A percentile compares a stretch with the other conserved stretches of the same genome.
These are phyloP conservation scores for Pestalotiopsis sp. DNA, from an alignment of 2,329 filamentous ascomycete genomes.

Conservation along the genomic window DNA sequence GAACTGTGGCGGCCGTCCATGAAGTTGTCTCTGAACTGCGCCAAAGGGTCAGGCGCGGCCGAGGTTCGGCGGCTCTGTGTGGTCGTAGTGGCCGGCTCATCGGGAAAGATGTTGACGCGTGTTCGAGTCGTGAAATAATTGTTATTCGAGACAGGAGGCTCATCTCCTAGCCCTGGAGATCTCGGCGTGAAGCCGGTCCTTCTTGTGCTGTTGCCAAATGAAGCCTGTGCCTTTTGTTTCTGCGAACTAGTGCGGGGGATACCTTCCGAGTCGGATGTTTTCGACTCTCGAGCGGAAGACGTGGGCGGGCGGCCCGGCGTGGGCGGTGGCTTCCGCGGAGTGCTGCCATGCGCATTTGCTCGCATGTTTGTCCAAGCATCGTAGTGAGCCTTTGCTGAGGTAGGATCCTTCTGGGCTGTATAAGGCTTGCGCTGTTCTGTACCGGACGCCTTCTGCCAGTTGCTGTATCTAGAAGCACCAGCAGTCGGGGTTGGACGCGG, in stretches of 20 bases:
- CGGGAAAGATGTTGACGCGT: slow-evolving; percentile 32
- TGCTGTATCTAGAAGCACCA: slow-evolving; percentile 46
- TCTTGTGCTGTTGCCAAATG: slow-evolving; percentile 49
- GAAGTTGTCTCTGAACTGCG: slow-evolving; percentile 47
- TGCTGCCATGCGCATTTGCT: slow-evolving; percentile 4
- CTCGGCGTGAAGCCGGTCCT: slow-evolving; percentile 52
- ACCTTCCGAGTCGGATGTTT: slow-evolving; percentile 23
- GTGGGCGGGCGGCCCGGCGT: slow-evolving; percentile 30
- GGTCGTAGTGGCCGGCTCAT: slow-evolving; percentile 22
- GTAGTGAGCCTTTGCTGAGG: slow-evolving; percentile 29
- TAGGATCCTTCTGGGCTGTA: slow-evolving; percentile 25
- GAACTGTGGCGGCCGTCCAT: slow-evolving; percentile 57
- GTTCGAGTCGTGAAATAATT: slow-evolving; percentile 50
- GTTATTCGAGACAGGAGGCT: slow-evolving; percentile 51
- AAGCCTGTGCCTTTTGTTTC: slow-evolving; percentile 54
- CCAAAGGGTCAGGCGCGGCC: slow-evolving; percentile 45
- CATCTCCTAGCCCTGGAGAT: slow-evolving; percentile 52
- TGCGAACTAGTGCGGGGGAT: slow-evolving; percentile 55
- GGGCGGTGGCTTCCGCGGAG: slow-evolving; percentile 23
- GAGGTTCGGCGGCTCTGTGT: slow-evolving; percentile 15
- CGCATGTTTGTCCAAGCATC: slow-evolving; percentile 41
- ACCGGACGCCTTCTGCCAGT: slow-evolving; percentile 24
- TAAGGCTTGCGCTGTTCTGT: slow-evolving; percentile 19
- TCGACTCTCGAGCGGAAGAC: slow-evolving; percentile 27
- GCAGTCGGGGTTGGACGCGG: slow-evolving; percentile 27